phyloP scores from a whole-genome alignment of 1,284 basidiomycete species.

The Pseudozyma thailandica region DNA sequence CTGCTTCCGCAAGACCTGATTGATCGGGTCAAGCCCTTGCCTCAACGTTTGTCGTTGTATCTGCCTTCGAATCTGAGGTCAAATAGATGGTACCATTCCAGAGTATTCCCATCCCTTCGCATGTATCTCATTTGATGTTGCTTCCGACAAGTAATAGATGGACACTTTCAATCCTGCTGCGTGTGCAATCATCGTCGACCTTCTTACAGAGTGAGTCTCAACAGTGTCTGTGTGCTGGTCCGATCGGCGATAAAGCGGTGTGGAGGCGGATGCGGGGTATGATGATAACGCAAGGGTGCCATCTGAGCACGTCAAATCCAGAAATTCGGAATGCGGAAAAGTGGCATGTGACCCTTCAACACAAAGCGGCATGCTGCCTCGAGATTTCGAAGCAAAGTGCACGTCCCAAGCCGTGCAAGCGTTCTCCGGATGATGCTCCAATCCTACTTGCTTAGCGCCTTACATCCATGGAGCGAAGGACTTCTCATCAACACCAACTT shows the following conservation, averaged over 20 bases:
- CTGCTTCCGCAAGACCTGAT: slow-evolving; percentile 60
- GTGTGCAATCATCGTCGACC: no score
- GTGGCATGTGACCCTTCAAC: background rate
- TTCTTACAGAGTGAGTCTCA: no score
- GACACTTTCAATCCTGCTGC: no score
- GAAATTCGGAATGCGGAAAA: slow-evolving; percentile 17
- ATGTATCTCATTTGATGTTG: no score
- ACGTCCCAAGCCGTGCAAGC: background rate
- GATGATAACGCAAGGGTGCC: slow-evolving; percentile 26
- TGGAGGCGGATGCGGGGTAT: background rate
- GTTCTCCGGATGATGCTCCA: background rate
- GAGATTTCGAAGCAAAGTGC: background rate
- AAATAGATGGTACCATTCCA: no score
- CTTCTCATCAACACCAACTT: background rate
- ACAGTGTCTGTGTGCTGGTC: background rate
- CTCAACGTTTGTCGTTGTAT: no score
- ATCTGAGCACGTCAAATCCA: slow-evolving; percentile 27
- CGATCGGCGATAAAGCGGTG: background rate
- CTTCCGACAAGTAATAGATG: no score
- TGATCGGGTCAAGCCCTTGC: no score
- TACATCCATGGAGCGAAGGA: background rate
- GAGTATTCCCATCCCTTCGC: no score
- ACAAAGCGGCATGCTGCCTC: slow-evolving; percentile 6
- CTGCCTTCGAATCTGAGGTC: no score
- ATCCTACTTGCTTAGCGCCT: background rate